These are phyloP conservation scores for Cystofilobasidium ferigula DNA, from an alignment of 768 basidiomycete species.

Conservation along the genomic window DNA sequence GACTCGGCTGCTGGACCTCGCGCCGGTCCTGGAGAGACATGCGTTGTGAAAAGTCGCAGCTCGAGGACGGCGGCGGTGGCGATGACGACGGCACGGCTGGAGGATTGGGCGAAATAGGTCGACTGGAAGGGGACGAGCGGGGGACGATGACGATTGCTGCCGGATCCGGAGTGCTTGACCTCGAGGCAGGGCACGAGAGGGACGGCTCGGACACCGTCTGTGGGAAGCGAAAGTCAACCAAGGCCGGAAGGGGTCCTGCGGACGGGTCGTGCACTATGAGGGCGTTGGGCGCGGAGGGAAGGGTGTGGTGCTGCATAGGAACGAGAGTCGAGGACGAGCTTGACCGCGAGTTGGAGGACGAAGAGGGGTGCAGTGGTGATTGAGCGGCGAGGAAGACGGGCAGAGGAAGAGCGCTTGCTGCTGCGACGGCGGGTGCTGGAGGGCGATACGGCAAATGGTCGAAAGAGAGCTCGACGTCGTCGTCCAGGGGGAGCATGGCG, in stretches of 20 bases:
- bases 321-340: constrained; percentile 4
- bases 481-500: too few species aligned
- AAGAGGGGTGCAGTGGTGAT: too few species aligned
- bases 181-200: background rate
- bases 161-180: too few species aligned
- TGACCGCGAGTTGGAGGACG: background rate
- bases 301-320: background rate
- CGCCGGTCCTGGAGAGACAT: background rate
- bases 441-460: too few species aligned
- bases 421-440: too few species aligned
- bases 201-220: background rate
- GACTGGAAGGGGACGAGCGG: background rate
- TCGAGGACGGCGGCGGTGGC: too few species aligned
- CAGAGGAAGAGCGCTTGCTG: too few species aligned
- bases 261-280: background rate
- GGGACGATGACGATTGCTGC: background rate
- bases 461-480: too few species aligned
- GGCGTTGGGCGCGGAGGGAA: background rate
- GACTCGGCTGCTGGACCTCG: background rate
- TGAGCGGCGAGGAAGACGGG: too few species aligned
- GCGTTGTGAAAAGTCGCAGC: background rate
- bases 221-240: background rate
- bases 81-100: background rate
- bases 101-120: too few species aligned
- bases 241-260: too few species aligned